Evolutionary conservation across 768 basidiomycete genomes (phyloP).

Genomic region (Candolleomyces eurysporus): DNA sequence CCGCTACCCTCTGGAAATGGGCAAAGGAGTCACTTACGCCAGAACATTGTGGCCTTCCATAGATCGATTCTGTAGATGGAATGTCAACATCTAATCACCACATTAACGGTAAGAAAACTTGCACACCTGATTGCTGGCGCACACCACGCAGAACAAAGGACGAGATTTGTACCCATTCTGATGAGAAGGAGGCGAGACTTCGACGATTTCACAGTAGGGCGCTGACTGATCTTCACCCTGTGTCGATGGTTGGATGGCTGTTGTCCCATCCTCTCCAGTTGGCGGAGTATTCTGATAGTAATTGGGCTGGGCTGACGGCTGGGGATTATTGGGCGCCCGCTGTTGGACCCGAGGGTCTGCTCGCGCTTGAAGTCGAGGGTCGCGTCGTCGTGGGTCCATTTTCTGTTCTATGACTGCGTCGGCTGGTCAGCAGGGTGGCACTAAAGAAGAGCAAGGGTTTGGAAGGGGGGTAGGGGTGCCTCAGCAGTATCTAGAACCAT

Average conservation of each 20-base stretch:
- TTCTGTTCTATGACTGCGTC: not conserved
- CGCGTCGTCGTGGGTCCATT: constrained; percentile 83
- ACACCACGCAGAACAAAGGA: constrained; percentile 95
- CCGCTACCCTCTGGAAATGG: not conserved
- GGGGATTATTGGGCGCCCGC: constrained; percentile 2
- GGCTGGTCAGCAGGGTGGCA: constrained; percentile 1
- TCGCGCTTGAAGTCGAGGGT: constrained; percentile 56
- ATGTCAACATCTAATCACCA: constrained; percentile 10
- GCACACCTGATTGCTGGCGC: constrained; percentile 96
- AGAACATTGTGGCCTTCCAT: constrained; percentile 97
- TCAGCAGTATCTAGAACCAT: constrained; percentile 96
- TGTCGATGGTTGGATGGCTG: not conserved
- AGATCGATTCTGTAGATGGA: constrained; percentile 73
- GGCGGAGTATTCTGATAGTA: not conserved
- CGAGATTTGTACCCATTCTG: constrained; percentile 52
- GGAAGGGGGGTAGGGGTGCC: constrained; percentile 30
- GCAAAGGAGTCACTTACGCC: constrained; percentile 52
- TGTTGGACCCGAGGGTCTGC: constrained; percentile 63
- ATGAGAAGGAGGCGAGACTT: not conserved
- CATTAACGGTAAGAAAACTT: constrained; percentile 3
- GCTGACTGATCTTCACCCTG: not conserved
- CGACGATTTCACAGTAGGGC: constrained; percentile 1
- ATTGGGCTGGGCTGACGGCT: not conserved
- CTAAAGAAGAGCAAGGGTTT: not conserved
- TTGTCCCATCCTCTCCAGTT: constrained; percentile 2